phyloP scores from a whole-genome alignment of 164 flowering plant genomes.

The Chimonanthus salicifolius region DNA sequence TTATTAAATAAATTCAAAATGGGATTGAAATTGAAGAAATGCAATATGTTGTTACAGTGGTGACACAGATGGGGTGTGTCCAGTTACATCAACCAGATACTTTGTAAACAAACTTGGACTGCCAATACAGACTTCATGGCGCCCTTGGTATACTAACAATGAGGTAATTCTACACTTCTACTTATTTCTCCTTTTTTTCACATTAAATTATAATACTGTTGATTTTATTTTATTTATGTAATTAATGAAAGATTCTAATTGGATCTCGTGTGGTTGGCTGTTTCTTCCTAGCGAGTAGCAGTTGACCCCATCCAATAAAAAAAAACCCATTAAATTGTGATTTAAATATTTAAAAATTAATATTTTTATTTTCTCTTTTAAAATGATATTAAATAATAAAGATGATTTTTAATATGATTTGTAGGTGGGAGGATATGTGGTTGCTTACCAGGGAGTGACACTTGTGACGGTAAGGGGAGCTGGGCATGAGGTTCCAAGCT shows the following conservation, averaged over 20 bases:
- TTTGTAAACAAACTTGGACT: conserved; percentile 20
- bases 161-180: conserved; percentile 15
- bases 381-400: not conserved
- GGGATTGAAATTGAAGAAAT: not conserved
- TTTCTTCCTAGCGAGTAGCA: too few relatives aligned
- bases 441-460: conserved; percentile 29
- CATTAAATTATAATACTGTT: too few relatives aligned
- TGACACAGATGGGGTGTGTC: conserved; percentile 24
- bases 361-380: too few relatives aligned
- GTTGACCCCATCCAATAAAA: too few relatives aligned
- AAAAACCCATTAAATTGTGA: too few relatives aligned
- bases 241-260: too few relatives aligned
- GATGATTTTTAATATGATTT: not conserved
- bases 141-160: conserved; percentile 25
- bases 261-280: too few relatives aligned
- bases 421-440: conserved; percentile 44
- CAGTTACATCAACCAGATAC: conserved; percentile 25
- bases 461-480: conserved; percentile 46
- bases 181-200: too few relatives aligned
- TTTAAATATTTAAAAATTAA: too few relatives aligned
- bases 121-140: conserved; percentile 22
- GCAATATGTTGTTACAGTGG: conserved; percentile 24
- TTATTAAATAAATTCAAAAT: too few relatives aligned
- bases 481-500: conserved; percentile 40
- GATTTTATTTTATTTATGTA: too few relatives aligned